A percentile compares a stretch with the other conserved stretches of the same genome.
These are phyloP conservation scores for Hanseniaspora thailandica DNA, from an alignment of 805 yeast species.

Conservation along the genomic window DNA sequence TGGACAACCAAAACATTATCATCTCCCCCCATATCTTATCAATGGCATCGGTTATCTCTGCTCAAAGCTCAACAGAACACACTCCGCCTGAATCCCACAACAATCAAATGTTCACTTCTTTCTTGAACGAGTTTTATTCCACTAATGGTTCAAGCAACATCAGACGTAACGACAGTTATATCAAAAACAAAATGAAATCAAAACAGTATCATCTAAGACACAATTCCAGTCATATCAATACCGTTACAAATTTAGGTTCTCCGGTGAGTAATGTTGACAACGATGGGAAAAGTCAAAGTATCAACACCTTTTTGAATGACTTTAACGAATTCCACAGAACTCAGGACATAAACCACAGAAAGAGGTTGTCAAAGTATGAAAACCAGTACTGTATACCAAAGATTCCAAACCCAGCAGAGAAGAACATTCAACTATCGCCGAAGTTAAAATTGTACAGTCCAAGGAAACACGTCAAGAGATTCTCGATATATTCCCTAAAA, in stretches of 20 bases:
- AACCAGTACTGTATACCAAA: background rate
- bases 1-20: no score
- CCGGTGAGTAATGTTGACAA: background rate
- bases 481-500: background rate
- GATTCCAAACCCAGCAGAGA: background rate
- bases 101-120: background rate
- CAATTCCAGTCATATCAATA: slow-evolving; percentile 9
- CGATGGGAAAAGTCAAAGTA: background rate
- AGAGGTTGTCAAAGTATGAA: slow-evolving; percentile 13
- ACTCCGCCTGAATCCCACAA: background rate
- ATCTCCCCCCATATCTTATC: no score
- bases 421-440: background rate
- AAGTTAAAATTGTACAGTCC: background rate
- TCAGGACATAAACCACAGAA: slow-evolving; percentile 17
- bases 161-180: background rate
- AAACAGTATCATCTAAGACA: slow-evolving; percentile 8
- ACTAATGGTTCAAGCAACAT: background rate
- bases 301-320: slow-evolving; percentile 11
- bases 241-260: slow-evolving; percentile 10
- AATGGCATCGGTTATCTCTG: background rate
- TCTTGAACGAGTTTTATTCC: background rate
- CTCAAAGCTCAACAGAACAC: background rate
- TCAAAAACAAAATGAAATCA: background rate
- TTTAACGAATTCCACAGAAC: slow-evolving; percentile 17
- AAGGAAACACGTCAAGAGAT: background rate